phyloP scores from a whole-genome alignment of 148 eudicot species.

The Pharnaceum exiguum region DNA sequence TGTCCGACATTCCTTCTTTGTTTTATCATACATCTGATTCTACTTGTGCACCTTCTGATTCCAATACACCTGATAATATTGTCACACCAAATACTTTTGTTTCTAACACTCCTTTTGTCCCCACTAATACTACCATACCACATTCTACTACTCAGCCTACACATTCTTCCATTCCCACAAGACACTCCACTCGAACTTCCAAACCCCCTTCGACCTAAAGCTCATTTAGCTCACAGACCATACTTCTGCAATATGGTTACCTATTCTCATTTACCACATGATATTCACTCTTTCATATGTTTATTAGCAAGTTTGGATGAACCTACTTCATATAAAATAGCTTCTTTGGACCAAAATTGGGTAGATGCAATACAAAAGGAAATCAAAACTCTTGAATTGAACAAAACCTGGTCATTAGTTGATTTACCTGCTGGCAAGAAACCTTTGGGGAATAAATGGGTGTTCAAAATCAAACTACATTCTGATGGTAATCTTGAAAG shows the following conservation, averaged over 20 bases:
- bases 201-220: background rate
- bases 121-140: background rate
- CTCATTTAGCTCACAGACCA: background rate
- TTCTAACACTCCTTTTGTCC: background rate
- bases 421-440: background rate
- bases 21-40: no score
- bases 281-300: background rate
- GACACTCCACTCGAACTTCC: background rate
- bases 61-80: background rate
- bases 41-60: no score
- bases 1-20: no score
- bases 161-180: background rate
- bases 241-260: no score
- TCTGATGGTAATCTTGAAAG: background rate
- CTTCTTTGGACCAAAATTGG: background rate
- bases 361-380: background rate
- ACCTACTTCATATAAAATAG: background rate
- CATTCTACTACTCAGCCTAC: background rate
- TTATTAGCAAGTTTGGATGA: background rate
- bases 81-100: background rate
- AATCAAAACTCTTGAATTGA: background rate
- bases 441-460: background rate
- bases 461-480: background rate
- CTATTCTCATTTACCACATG: background rate
- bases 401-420: background rate